A percentile compares a stretch with the other conserved stretches of the same genome.
Evolutionary conservation across 2,329 filamentous ascomycete species (phyloP).

Genomic region (Penicillium sp.): DNA sequence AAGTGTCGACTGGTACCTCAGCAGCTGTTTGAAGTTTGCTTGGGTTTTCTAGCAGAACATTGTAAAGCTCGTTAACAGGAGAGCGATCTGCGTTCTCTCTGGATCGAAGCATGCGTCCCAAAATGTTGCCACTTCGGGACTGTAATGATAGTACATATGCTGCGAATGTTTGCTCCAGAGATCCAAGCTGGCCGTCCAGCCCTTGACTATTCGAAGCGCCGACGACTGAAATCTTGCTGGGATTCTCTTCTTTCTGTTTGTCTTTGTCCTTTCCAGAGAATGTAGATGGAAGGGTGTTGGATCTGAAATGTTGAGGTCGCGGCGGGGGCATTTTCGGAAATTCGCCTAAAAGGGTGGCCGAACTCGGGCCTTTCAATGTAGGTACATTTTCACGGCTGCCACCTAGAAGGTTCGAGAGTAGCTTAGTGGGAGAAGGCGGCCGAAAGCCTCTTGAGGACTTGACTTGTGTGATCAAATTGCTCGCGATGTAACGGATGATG

Average conservation of each 20-base stretch:
- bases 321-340: conserved; percentile 50
- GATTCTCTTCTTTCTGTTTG: conserved; percentile 38
- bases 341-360: conserved; percentile 44
- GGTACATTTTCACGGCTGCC: conserved; percentile 52
- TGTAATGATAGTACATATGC: conserved; percentile 82
- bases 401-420: conserved; percentile 80
- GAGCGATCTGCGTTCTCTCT: conserved; percentile 74
- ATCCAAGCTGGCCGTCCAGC: conserved; percentile 67
- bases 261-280: conserved; percentile 53
- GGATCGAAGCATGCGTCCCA: conserved; percentile 75
- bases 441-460: conserved; percentile 66
- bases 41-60: conserved; percentile 81
- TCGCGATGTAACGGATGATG: conserved; percentile 70
- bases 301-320: conserved; percentile 44
- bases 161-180: conserved; percentile 82
- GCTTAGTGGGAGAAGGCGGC: conserved; percentile 84
- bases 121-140: conserved; percentile 82
- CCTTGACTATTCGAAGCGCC: conserved; percentile 57
- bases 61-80: conserved; percentile 86
- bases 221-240: conserved; percentile 53
- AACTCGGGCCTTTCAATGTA: conserved; percentile 39
- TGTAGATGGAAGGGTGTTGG: conserved; percentile 47
- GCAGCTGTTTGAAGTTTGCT: conserved; percentile 75
- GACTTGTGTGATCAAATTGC: conserved; percentile 67
- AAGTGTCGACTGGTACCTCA: conserved; percentile 77